Evolutionary conservation across 2,329 filamentous ascomycete species (phyloP).

Genomic region (Cladobotryum mycophilum): DNA sequence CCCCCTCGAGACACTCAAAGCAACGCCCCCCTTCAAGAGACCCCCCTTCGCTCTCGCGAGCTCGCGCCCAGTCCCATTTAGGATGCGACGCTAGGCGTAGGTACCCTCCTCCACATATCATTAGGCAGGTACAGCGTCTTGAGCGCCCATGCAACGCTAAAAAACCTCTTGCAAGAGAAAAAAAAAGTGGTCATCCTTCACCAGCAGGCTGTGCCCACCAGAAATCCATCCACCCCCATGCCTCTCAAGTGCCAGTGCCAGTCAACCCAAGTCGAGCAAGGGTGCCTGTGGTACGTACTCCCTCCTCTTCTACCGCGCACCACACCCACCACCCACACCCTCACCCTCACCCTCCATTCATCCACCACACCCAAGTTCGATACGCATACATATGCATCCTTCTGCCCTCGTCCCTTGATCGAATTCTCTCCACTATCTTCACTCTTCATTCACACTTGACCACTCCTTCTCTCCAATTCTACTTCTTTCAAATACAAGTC

Average conservation of each 20-base stretch:
- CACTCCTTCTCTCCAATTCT: conserved; percentile 9
- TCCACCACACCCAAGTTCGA: not conserved
- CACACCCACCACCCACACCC: conserved; percentile 6
- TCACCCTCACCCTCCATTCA: conserved; percentile 6
- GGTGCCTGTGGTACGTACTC: not conserved
- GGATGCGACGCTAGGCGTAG: conserved; percentile 14
- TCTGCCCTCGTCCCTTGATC: conserved; percentile 16
- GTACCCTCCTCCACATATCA: conserved; percentile 25
- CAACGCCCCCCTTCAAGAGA: not conserved
- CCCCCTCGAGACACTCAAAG: not conserved
- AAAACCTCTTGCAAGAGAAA: not conserved
- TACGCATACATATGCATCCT: conserved; percentile 18
- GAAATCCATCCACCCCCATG: not conserved
- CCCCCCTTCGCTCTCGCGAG: not conserved
- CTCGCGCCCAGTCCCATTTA: not conserved
- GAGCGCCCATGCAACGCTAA: conserved; percentile 9
- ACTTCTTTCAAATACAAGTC: not conserved
- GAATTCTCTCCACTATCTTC: not conserved
- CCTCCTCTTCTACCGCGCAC: conserved; percentile 9
- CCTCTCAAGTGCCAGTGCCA: no score
- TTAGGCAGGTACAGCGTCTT: conserved; percentile 24
- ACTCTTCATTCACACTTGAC: not conserved
- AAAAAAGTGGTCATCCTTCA: conserved; percentile 22
- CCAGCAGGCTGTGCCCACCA: conserved; percentile 18
- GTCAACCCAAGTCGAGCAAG: no score